Evolutionary conservation across 2,329 filamentous ascomycete genomes (phyloP).

Genomic region (Colletotrichum somersetense): DNA sequence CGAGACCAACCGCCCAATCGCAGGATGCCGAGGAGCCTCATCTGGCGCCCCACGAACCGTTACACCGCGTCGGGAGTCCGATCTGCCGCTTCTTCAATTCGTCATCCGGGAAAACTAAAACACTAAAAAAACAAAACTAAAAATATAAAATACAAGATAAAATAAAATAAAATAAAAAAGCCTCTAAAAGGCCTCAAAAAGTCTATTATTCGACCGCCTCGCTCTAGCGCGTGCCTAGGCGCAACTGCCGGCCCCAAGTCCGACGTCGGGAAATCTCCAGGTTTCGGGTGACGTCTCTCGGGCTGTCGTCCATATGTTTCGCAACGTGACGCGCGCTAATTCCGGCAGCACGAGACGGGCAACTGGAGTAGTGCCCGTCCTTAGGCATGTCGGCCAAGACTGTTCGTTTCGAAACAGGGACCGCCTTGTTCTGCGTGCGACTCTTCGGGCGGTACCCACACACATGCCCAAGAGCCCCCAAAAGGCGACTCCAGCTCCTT

Average conservation of each 20-base stretch:
- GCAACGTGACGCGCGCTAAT: neutral
- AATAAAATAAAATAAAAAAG: too few species aligned
- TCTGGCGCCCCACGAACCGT: slow-evolving; percentile 4
- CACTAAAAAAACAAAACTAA: neutral
- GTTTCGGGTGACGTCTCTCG: neutral
- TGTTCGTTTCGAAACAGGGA: slow-evolving; percentile 29
- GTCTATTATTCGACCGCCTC: neutral
- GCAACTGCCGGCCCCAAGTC: too few species aligned
- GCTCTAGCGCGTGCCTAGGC: neutral
- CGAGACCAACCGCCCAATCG: slow-evolving; percentile 15
- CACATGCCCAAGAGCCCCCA: neutral
- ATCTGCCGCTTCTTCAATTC: neutral
- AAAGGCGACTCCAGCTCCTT: neutral
- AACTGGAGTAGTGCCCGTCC: slow-evolving; percentile 5
- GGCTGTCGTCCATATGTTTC: neutral
- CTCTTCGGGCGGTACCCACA: neutral
- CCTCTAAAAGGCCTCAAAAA: too few species aligned
- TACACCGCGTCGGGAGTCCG: slow-evolving; percentile 29
- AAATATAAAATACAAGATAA: too few species aligned
- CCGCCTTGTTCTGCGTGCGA: neutral
- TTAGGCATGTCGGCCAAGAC: neutral
- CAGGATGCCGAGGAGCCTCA: slow-evolving; percentile 16
- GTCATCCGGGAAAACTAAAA: neutral
- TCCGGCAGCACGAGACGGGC: neutral
- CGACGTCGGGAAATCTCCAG: neutral